Evolutionary conservation across 208 protist species (phyloP).

Genomic region (Wallacemonas sp.): DNA sequence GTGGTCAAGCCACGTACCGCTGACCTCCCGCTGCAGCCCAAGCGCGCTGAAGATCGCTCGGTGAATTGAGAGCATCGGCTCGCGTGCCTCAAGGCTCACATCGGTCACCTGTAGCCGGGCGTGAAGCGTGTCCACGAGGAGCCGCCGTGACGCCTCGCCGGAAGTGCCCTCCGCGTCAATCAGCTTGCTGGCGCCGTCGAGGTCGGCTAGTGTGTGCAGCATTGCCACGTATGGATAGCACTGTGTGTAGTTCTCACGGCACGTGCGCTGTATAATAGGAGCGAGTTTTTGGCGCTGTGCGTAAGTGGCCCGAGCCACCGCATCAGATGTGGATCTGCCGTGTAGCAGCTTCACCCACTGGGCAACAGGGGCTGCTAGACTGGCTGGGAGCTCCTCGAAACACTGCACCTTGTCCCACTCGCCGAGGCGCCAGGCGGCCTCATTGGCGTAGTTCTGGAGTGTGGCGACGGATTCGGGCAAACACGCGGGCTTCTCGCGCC

Average conservation of each 20-base stretch:
- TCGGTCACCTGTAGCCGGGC: conserved; percentile 43
- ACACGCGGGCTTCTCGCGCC: not conserved
- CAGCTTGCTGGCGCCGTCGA: conserved; percentile 58
- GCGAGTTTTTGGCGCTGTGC: conserved; percentile 50
- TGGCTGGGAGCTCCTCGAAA: conserved; percentile 26
- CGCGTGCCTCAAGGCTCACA: conserved; percentile 59
- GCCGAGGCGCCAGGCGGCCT: conserved; percentile 82
- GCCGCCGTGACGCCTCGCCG: not conserved
- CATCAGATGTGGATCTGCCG: not conserved
- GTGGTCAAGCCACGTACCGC: conserved; percentile 78
- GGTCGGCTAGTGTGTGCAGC: conserved; percentile 78
- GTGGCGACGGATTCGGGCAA: conserved; percentile 12
- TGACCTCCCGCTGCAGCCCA: conserved; percentile 44
- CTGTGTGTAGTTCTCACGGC: conserved; percentile 68
- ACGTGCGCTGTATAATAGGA: conserved; percentile 47
- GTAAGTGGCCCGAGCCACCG: conserved; percentile 14
- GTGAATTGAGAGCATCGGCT: conserved; percentile 83
- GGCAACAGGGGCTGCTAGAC: conserved; percentile 35
- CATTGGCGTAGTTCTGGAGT: conserved; percentile 80
- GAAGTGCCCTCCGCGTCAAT: conserved; percentile 4
- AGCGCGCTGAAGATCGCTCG: conserved; percentile 74
- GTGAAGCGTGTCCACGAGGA: conserved; percentile 23
- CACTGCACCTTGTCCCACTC: conserved; percentile 72
- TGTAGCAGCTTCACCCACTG: not conserved
- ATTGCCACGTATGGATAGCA: conserved; percentile 62